Evolutionary conservation across 352 stramenopile species (phyloP).

Genomic region (Globisporangium okanoganense): DNA sequence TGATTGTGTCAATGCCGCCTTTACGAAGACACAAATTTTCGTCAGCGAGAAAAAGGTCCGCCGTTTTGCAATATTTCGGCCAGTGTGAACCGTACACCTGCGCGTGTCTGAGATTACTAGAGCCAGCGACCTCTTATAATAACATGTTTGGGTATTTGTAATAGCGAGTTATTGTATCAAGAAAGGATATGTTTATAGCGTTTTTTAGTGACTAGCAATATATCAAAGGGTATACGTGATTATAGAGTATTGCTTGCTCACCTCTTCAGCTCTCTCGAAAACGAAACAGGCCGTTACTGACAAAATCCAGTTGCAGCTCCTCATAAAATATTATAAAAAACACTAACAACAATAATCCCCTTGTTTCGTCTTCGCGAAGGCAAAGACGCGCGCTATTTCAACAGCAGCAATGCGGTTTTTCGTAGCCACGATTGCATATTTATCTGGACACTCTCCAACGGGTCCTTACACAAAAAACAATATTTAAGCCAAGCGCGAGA

Average conservation of each 20-base stretch:
- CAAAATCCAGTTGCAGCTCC: background rate
- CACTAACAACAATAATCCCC: background rate
- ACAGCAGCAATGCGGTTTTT: background rate
- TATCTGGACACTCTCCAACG: too few relatives aligned
- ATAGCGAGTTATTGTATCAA: background rate
- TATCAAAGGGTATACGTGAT: background rate
- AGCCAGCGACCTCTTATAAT: background rate
- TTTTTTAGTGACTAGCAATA: background rate
- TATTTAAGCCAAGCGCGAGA: background rate
- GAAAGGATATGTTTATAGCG: too few relatives aligned
- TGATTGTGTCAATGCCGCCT: background rate
- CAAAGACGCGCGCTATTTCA: background rate
- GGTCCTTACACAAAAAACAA: background rate
- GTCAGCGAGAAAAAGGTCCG: background rate
- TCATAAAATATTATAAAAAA: background rate
- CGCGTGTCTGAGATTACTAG: background rate
- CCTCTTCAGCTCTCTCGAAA: background rate
- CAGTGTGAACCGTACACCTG: background rate
- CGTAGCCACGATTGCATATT: background rate
- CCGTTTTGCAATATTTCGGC: background rate
- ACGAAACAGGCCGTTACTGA: background rate
- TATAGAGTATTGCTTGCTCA: background rate
- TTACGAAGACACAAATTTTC: background rate
- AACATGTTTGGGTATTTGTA: background rate
- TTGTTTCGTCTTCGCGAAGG: background rate